Conservation (phyloP, 192 early-diverging fungal genomes). For the Umbelopsis sp. region DNA sequence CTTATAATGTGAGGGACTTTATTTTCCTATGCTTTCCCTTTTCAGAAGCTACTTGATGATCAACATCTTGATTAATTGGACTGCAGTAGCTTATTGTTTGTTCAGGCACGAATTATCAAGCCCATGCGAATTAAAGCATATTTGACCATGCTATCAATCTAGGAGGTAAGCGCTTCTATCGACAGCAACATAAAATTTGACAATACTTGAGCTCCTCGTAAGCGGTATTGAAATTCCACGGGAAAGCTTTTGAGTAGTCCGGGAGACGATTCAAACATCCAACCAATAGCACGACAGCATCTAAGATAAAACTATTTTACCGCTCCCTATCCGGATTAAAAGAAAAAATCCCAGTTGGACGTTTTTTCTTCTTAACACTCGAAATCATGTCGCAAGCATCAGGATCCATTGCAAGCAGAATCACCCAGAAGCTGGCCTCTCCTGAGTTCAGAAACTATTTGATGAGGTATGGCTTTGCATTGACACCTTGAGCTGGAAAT, state of each 20-base stretch:
- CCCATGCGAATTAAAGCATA: neutral
- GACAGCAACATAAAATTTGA: neutral
- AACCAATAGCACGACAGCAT: slow-evolving; percentile 2
- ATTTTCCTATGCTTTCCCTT: no score
- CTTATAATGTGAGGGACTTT: no score
- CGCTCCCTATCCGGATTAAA: neutral
- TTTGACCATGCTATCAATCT: no score
- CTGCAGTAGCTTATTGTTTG: neutral
- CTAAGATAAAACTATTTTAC: slow-evolving; percentile 15
- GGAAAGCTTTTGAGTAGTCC: slow-evolving; percentile 11
- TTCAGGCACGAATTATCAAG: neutral
- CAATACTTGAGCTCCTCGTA: neutral
- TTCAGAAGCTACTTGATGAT: no score
- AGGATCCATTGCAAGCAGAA: slow-evolving; percentile 36
- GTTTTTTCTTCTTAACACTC: neutral
- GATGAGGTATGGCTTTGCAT: slow-evolving; percentile 54
- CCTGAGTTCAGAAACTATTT: slow-evolving; percentile 74
- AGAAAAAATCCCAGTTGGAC: slow-evolving; percentile 7
- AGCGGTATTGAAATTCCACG: neutral
- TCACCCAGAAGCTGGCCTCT: slow-evolving; percentile 55
- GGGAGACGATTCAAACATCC: neutral
- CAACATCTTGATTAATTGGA: no score
- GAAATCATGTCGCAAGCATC: slow-evolving; percentile 45
- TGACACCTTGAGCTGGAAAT: no score
- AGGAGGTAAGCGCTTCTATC: no score